A percentile compares a stretch with the other conserved stretches of the same genome.
Evolutionary conservation across 371 early-diverging fungal genomes (phyloP).

Genomic region (Lichtheimia ornata): DNA sequence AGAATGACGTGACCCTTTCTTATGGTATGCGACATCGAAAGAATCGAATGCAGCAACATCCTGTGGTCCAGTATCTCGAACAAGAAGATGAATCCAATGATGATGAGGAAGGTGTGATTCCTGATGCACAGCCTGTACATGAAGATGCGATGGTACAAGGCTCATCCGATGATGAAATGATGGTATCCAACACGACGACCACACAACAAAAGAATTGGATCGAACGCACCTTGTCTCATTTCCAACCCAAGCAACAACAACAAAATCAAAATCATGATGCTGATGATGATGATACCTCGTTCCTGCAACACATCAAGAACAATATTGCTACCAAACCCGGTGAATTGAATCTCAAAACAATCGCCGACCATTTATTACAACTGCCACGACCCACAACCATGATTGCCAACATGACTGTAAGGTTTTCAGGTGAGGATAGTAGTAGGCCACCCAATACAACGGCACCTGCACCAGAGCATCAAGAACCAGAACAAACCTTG

Average conservation of each 20-base stretch:
- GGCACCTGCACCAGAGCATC: slow-evolving; percentile 1
- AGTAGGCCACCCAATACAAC: slow-evolving; percentile 1
- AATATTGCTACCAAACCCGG: slow-evolving; percentile 40
- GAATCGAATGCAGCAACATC: slow-evolving; percentile 5
- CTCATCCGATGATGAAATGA: slow-evolving; percentile 22
- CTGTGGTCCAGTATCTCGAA: slow-evolving; percentile 30
- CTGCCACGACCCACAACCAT: slow-evolving; percentile 39
- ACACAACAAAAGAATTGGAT: slow-evolving; percentile 33
- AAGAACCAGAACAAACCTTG: slow-evolving; percentile 38
- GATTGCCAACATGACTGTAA: slow-evolving; percentile 41
- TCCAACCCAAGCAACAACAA: slow-evolving; percentile 27
- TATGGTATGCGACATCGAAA: slow-evolving; percentile 26
- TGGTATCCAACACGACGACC: slow-evolving; percentile 1
- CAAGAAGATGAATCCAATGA: slow-evolving; percentile 18
- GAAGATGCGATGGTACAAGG: slow-evolving; percentile 9
- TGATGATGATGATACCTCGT: slow-evolving; percentile 19
- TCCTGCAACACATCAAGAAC: slow-evolving; percentile 45
- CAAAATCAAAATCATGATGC: slow-evolving; percentile 2
- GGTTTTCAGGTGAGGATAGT: slow-evolving; percentile 20
- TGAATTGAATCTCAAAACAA: slow-evolving; percentile 35
- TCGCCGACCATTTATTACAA: slow-evolving; percentile 42
- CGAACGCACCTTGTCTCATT: slow-evolving; percentile 47
- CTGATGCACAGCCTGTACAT: slow-evolving; percentile 19
- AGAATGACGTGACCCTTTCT: background rate
- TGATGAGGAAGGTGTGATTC: slow-evolving; percentile 15